A percentile compares a stretch with the other conserved stretches of the same genome.
phyloP scores from a whole-genome alignment of 1,284 basidiomycete genomes.

The Neotropicomus parvogracilis region DNA sequence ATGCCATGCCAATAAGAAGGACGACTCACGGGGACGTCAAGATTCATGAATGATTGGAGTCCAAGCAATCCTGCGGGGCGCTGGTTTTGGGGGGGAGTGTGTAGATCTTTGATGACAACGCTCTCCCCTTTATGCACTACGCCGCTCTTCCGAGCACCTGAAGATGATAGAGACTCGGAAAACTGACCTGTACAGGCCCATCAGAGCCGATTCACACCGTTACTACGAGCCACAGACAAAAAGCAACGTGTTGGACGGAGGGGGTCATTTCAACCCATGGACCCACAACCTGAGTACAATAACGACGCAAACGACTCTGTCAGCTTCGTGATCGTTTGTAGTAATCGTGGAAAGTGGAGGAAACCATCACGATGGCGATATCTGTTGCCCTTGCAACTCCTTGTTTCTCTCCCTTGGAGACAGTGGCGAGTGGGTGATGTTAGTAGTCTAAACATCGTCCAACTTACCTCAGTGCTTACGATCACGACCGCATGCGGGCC shows the following conservation, averaged over 20 bases:
- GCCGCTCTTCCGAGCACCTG: neutral
- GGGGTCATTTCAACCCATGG: slow-evolving; percentile 6
- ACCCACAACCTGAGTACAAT: slow-evolving; percentile 25
- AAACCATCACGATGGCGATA: neutral
- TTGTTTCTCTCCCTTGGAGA: slow-evolving; percentile 14
- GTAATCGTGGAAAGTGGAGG: neutral
- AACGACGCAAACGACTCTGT: neutral
- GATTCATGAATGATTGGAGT: slow-evolving; percentile 16
- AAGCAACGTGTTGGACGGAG: slow-evolving; percentile 9
- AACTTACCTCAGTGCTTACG: too few species aligned
- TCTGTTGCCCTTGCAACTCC: slow-evolving; percentile 10
- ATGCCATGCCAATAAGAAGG: neutral
- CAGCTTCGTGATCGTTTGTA: neutral
- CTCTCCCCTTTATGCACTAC: slow-evolving; percentile 18
- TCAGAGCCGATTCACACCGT: slow-evolving; percentile 12
- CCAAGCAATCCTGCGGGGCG: neutral
- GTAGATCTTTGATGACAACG: neutral
- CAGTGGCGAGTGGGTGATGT: too few species aligned
- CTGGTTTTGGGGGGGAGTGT: neutral
- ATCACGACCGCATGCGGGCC: too few species aligned
- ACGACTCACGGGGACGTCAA: slow-evolving; percentile 17
- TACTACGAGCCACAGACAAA: slow-evolving; percentile 17
- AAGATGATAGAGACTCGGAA: slow-evolving; percentile 1
- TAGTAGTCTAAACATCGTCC: too few species aligned
- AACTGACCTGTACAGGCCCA: neutral